phyloP scores from a whole-genome alignment of 2,329 filamentous ascomycete species.

The Ophiostoma perfectum region DNA sequence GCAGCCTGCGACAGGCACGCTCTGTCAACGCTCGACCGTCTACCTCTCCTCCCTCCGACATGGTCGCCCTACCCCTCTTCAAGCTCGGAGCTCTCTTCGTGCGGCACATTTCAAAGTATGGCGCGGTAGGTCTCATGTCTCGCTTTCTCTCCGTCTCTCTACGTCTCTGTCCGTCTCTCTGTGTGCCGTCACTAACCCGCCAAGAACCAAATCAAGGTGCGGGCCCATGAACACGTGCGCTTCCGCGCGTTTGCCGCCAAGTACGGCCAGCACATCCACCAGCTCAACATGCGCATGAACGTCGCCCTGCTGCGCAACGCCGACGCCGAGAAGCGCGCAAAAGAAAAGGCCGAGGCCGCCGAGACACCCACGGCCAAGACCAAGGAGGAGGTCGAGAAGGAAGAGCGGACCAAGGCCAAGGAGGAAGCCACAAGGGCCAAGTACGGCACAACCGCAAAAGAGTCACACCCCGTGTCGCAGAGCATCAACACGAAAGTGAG shows the following conservation, averaged over 20 bases:
- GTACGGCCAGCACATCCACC: conserved; percentile 60
- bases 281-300: conserved; percentile 60
- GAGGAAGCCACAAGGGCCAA: conserved; percentile 49
- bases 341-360: conserved; percentile 57
- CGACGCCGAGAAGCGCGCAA: conserved; percentile 53
- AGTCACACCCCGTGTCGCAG: conserved; percentile 37
- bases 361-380: conserved; percentile 61
- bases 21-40: not conserved
- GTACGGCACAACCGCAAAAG: conserved; percentile 38
- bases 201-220: conserved; percentile 62
- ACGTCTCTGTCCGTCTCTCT: not conserved
- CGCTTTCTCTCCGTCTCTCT: not conserved
- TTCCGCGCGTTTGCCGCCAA: conserved; percentile 57
- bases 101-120: conserved; percentile 63
- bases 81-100: conserved; percentile 61
- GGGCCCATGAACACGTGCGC: conserved; percentile 58
- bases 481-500: conserved; percentile 33
- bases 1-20: not conserved
- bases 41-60: conserved; percentile 31
- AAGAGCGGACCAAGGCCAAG: conserved; percentile 41
- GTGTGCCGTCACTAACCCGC: not conserved
- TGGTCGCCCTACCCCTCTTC: conserved; percentile 63
- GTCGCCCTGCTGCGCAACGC: conserved; percentile 55
- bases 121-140: conserved; percentile 52
- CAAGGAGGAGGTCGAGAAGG: conserved; percentile 53